Conservation (phyloP, 129 eudicot species). For the Sambucus nigra region DNA sequence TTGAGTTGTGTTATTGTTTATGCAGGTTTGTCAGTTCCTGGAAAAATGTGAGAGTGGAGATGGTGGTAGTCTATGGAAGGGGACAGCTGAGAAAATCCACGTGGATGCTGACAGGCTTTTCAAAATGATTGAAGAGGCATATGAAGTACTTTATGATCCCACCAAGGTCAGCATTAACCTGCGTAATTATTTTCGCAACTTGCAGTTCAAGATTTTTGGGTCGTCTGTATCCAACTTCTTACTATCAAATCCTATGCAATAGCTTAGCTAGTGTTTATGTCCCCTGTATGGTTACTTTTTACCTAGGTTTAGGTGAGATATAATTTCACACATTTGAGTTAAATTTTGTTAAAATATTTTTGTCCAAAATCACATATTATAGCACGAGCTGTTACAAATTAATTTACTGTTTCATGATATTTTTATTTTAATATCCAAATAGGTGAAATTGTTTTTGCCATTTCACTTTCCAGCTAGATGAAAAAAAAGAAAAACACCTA, state of each 20-base stretch:
- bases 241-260: too few relatives aligned
- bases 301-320: too few relatives aligned
- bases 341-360: too few relatives aligned
- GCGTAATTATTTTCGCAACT: neutral
- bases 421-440: too few relatives aligned
- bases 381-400: too few relatives aligned
- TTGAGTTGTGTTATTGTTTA: slow-evolving; percentile 1
- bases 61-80: slow-evolving; percentile 64
- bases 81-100: slow-evolving; percentile 55
- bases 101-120: slow-evolving; percentile 78
- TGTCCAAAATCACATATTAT: neutral
- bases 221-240: too few relatives aligned
- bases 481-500: too few relatives aligned
- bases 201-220: neutral
- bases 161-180: slow-evolving; percentile 44
- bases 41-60: slow-evolving; percentile 56
- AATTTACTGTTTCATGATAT: too few relatives aligned
- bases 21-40: slow-evolving; percentile 71
- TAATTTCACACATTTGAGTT: too few relatives aligned
- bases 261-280: neutral
- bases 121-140: slow-evolving; percentile 92
- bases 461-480: too few relatives aligned
- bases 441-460: too few relatives aligned
- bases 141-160: slow-evolving; percentile 83
- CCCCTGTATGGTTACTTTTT: neutral